Conservation (phyloP, 306 rosid genomes). For the Dryas drummondii region DNA sequence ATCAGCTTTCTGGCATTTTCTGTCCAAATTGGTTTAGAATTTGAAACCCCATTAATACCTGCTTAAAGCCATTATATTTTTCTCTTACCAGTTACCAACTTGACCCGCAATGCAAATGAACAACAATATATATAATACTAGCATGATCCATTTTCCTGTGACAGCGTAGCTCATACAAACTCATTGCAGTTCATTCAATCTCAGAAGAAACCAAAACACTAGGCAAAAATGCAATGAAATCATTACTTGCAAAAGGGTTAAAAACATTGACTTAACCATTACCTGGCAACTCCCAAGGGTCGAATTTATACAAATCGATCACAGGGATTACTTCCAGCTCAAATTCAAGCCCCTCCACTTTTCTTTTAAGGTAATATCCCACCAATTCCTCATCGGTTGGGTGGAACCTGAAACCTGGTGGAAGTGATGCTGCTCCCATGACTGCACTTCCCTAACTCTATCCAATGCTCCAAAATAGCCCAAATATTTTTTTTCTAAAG, state of each 20-base stretch:
- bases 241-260: not conserved
- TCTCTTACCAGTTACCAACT: not conserved
- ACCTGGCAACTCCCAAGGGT: slow-evolving; percentile 98
- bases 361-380: slow-evolving; percentile 78
- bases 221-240: not conserved
- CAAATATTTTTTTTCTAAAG: not conserved
- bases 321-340: slow-evolving; percentile 92
- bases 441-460: slow-evolving; percentile 8
- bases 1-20: not conserved
- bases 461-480: slow-evolving; percentile 8
- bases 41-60: slow-evolving; percentile 6
- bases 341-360: slow-evolving; percentile 70
- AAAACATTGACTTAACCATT: slow-evolving; percentile 21
- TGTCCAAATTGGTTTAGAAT: slow-evolving; percentile 14
- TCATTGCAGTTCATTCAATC: not conserved
- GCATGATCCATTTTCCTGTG: not conserved
- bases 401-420: slow-evolving; percentile 87
- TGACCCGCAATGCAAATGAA: no score
- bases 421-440: slow-evolving; percentile 61
- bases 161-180: not conserved
- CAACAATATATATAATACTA: not conserved
- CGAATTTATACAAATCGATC: slow-evolving; percentile 83
- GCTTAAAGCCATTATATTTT: not conserved
- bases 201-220: not conserved
- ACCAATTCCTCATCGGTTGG: slow-evolving; percentile 89